A percentile compares a stretch with the other conserved stretches of the same genome.
These are phyloP conservation scores for Coelastrella sp. DNA, from an alignment of 139 green algal species.

Conservation along the genomic window DNA sequence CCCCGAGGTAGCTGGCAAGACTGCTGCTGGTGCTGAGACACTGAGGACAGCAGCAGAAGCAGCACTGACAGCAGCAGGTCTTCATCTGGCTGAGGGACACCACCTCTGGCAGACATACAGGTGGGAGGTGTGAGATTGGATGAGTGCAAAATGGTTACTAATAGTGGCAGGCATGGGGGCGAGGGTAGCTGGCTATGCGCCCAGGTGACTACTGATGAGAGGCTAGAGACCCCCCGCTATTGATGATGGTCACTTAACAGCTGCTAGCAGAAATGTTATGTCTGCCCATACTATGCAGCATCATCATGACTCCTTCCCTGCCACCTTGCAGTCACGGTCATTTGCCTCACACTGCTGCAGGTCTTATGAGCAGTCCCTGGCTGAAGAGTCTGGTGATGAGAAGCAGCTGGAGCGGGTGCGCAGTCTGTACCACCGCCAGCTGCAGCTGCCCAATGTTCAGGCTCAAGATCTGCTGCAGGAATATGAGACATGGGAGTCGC, in stretches of 20 bases:
- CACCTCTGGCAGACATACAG: slow-evolving; percentile 72
- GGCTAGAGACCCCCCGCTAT: too few relatives aligned
- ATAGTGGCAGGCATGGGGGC: too few relatives aligned
- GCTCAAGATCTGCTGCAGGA: slow-evolving; percentile 56
- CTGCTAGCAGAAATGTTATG: not conserved
- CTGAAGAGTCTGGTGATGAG: slow-evolving; percentile 46
- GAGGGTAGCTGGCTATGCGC: too few relatives aligned
- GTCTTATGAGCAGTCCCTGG: slow-evolving; percentile 57
- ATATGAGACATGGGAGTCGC: slow-evolving; percentile 77
- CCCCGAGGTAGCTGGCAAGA: slow-evolving; percentile 51
- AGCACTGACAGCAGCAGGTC: slow-evolving; percentile 72
- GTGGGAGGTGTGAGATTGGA: not conserved
- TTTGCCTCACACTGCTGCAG: slow-evolving; percentile 37
- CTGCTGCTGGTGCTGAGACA: slow-evolving; percentile 44
- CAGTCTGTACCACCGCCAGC: slow-evolving; percentile 73
- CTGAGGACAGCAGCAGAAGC: slow-evolving; percentile 72
- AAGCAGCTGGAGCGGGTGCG: slow-evolving; percentile 71
- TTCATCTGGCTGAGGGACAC: slow-evolving; percentile 69
- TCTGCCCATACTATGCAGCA: too few relatives aligned
- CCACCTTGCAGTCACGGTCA: not conserved
- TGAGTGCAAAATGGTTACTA: not conserved
- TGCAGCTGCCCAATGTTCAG: slow-evolving; percentile 68
- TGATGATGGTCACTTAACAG: too few relatives aligned
- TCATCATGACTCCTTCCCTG: too few relatives aligned
- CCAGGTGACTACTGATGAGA: too few relatives aligned